A percentile compares a stretch with the other conserved stretches of the same genome.
Conservation (phyloP, 2,329 filamentous ascomycete genomes). For the Pestalotiopsis sp. region DNA sequence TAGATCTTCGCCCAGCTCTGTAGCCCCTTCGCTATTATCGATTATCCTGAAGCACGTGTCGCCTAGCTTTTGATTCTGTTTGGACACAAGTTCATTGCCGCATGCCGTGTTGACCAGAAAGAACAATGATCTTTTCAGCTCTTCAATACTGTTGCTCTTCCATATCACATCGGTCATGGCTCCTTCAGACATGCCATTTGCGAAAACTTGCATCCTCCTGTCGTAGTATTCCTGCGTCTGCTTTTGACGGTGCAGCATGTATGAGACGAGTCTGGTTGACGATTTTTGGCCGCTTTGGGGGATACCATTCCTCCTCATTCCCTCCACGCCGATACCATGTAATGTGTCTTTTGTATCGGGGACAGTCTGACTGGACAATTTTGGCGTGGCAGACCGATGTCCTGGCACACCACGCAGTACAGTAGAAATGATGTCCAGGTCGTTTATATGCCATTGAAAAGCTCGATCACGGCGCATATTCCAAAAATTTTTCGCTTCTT, state of each 20-base stretch:
- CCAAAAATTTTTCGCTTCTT: constrained; percentile 17
- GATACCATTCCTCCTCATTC: background rate
- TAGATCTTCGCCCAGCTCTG: background rate
- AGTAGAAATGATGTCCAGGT: constrained; percentile 34
- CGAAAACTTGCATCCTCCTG: background rate
- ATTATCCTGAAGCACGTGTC: background rate
- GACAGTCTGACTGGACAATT: background rate
- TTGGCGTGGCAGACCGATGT: background rate
- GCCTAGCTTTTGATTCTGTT: background rate
- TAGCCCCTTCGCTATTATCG: background rate
- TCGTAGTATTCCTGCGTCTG: background rate
- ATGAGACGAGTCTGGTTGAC: background rate
- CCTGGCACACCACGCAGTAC: background rate
- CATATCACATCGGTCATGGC: background rate
- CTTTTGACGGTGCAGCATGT: constrained; percentile 1
- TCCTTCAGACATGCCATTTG: constrained; percentile 21
- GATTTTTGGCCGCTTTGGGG: background rate
- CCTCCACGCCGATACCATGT: background rate
- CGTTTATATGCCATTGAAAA: constrained; percentile 41
- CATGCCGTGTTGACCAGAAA: background rate
- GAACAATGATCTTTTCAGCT: background rate
- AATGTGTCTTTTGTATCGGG: background rate
- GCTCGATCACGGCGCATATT: constrained; percentile 16
- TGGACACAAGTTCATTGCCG: constrained; percentile 13
- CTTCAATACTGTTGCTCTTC: background rate